Evolutionary conservation across 2,329 filamentous ascomycete species (phyloP).

Genomic region (Ceratocystis colombiana): DNA sequence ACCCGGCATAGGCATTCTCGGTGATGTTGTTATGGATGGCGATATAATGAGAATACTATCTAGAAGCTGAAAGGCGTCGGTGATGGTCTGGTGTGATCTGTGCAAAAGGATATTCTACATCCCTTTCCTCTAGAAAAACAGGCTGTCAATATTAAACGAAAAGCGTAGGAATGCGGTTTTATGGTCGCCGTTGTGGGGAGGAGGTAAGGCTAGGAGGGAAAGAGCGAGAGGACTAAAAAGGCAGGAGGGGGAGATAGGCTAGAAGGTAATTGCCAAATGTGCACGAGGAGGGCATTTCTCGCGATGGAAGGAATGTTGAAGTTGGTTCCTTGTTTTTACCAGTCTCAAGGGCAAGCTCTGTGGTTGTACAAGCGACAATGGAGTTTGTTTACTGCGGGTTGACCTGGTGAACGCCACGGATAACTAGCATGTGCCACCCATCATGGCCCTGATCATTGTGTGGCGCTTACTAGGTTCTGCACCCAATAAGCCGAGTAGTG

Average conservation of each 20-base stretch:
- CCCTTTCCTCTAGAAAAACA: constrained; percentile 23
- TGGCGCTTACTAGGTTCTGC: not conserved
- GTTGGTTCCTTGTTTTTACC: constrained; percentile 4
- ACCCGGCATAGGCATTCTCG: constrained; percentile 34
- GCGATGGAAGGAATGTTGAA: not conserved
- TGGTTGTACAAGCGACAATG: constrained; percentile 14
- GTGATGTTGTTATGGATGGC: constrained; percentile 34
- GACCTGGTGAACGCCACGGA: constrained; percentile 23
- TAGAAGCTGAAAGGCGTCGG: constrained; percentile 30
- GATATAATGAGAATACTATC: constrained; percentile 31
- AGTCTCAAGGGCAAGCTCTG: not conserved
- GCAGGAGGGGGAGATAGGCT: not conserved
- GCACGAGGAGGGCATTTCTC: not conserved
- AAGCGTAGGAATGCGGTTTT: constrained; percentile 7
- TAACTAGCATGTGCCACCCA: not conserved
- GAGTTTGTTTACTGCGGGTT: constrained; percentile 20
- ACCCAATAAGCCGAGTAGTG: too few relatives aligned
- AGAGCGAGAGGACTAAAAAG: not conserved
- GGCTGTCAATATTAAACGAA: constrained; percentile 13
- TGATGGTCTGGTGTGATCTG: constrained; percentile 28
- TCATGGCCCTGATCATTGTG: too few relatives aligned
- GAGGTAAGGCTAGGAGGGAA: not conserved
- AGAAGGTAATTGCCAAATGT: not conserved
- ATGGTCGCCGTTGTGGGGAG: not conserved
- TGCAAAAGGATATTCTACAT: constrained; percentile 37